These are phyloP conservation scores for Myriosclerotinia curreyana DNA, from an alignment of 2,329 filamentous ascomycete species.

Conservation along the genomic window DNA sequence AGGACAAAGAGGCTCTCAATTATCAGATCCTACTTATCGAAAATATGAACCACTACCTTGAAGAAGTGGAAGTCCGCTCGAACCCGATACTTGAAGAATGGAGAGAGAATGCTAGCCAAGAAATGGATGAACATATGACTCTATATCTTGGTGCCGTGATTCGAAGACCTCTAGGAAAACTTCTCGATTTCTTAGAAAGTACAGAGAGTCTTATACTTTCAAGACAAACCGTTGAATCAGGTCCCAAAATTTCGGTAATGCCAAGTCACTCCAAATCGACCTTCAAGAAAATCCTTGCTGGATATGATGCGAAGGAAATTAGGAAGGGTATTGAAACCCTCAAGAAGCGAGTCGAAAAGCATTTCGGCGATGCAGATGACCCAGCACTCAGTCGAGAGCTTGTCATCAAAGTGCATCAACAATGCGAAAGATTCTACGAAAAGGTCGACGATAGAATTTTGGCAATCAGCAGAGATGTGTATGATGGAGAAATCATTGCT, in stretches of 20 bases:
- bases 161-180: conserved; percentile 81
- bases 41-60: conserved; percentile 97
- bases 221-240: conserved; percentile 56
- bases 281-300: conserved; percentile 81
- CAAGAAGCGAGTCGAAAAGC: conserved; percentile 91
- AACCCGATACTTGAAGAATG: conserved; percentile 79
- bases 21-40: conserved; percentile 97
- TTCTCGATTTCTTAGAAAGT: conserved; percentile 88
- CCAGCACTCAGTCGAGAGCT: conserved; percentile 51
- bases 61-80: conserved; percentile 76
- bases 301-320: conserved; percentile 80
- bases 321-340: conserved; percentile 86
- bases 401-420: conserved; percentile 55
- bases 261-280: conserved; percentile 77
- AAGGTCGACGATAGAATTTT: conserved; percentile 60
- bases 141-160: conserved; percentile 87
- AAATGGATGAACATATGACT: conserved; percentile 82
- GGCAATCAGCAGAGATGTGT: conserved; percentile 59
- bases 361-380: conserved; percentile 88
- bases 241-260: conserved; percentile 67
- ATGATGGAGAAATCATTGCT: conserved; percentile 61
- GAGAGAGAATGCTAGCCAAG: conserved; percentile 71
- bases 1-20: conserved; percentile 96
- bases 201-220: conserved; percentile 68
- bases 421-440: conserved; percentile 62